Percentiles rank a stretch among this genome's conserved stretches.
Evolutionary conservation across 2,329 filamentous ascomycete genomes (phyloP).

Genomic region (Monosporascus sp.): DNA sequence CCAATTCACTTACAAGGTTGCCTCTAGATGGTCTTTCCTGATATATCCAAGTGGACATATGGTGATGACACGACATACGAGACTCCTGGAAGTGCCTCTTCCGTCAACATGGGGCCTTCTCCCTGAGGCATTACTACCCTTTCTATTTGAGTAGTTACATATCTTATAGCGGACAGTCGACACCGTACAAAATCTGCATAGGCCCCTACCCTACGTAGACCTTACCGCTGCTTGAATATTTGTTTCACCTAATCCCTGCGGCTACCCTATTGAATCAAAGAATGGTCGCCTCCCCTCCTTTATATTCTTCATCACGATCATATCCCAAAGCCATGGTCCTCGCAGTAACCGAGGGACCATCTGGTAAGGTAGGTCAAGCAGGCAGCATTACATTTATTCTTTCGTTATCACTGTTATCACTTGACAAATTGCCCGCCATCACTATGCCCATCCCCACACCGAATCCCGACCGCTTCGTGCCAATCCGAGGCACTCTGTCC

Average conservation of each 20-base stretch:
- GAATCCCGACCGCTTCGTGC: constrained; percentile 46
- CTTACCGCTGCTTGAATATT: no score
- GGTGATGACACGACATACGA: background rate
- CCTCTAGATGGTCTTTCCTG: no score
- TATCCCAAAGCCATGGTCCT: background rate
- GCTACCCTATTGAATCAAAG: no score
- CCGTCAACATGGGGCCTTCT: no score
- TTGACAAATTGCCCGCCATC: background rate
- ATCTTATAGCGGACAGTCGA: no score
- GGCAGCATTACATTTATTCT: background rate
- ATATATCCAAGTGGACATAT: background rate
- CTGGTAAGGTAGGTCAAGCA: background rate
- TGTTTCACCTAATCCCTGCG: no score
- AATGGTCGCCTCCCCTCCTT: background rate
- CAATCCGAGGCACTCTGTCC: constrained; percentile 33
- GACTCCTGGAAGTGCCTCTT: background rate
- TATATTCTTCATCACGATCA: background rate
- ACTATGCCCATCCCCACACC: constrained; percentile 20
- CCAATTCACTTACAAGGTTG: no score
- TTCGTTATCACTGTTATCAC: background rate
- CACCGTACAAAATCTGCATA: no score
- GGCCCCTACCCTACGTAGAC: no score
- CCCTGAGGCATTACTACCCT: no score
- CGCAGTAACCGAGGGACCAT: background rate
- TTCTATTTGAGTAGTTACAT: no score